Base-by-base conservation (phyloP, 1,139 yeast species). In the Sugiyamaella pinicola region DNA sequence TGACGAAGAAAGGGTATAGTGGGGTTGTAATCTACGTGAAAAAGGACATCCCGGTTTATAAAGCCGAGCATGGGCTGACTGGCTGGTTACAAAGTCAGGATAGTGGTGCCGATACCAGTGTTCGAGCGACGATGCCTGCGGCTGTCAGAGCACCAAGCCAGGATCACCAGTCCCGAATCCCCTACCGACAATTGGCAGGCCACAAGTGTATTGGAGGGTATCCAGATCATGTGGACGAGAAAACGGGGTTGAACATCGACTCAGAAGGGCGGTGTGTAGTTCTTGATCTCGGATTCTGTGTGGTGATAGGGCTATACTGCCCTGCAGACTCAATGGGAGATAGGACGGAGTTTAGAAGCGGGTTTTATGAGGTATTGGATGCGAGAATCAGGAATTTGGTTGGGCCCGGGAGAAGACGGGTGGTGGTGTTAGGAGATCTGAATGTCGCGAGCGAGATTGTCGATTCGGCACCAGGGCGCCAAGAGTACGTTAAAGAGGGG, bases 271-370 rank as follows among this genome's bases (percentile, higher is more conserved):
- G 99, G 48, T 80, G 88, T 55, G 78, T 89, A 3, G 78, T 87
- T 8, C 71, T 91, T 1, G 98, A 93, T 64, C 65, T 91, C 26
- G 85, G 83, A 0, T 74, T 69, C 55, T 78, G 80, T 57, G 69
- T 83, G 1, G 69, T 93, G 0, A 81, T 93, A 52, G 82, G 91
- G 0, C 78, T 89, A 1, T 93, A 93, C 65, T 91, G 98, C 64
- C 98, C 98, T 0, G 98, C 98, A 0, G 89, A 90, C 64, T 87
- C 97, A 0, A 80, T 89, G 0, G 90, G 83, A 3, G 87, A 83
- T 49, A 95, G 95, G 9, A 87, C 84, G 54, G 69, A 68, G 17
- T 85, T 75, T 61, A 72, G 96, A 43, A 64, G 81, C 42, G 67
- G 72, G 10, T 93, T 87, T 63, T 73, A 87, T 53, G 71, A 74